Percentiles rank a stretch among this genome's conserved stretches.
Conservation (phyloP, 306 rosid species). For the Rosa lucieae region DNA sequence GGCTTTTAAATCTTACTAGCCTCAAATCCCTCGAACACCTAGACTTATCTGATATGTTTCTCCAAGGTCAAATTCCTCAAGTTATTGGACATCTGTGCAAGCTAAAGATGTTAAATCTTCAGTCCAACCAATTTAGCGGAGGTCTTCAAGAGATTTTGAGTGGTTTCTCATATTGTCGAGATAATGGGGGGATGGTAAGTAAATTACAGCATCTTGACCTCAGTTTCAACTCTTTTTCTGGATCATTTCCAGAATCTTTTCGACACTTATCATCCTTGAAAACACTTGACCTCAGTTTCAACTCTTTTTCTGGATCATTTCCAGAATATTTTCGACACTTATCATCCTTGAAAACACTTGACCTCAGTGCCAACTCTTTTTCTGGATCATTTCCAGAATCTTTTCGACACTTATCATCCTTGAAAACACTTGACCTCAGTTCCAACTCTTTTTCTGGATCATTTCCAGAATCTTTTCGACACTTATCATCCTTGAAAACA, state of each 20-base stretch:
- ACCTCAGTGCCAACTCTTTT: too few relatives aligned
- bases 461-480: too few relatives aligned
- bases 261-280: background rate
- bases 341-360: too few relatives aligned
- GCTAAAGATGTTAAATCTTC: constrained; percentile 16
- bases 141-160: background rate
- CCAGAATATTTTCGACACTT: too few relatives aligned
- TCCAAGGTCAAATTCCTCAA: background rate
- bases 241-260: background rate
- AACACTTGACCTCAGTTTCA: background rate
- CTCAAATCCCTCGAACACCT: background rate
- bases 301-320: too few relatives aligned
- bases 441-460: too few relatives aligned
- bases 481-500: too few relatives aligned
- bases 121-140: background rate
- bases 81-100: constrained; percentile 12
- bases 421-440: too few relatives aligned
- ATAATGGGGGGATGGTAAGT: background rate
- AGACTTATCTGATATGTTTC: fast-evolving
- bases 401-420: too few relatives aligned
- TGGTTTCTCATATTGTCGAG: background rate
- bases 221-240: background rate
- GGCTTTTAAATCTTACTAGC: too few relatives aligned
- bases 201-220: background rate
- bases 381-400: too few relatives aligned